Evolutionary conservation across 208 protist species (phyloP).

Genomic region (Phytomonas sp.): DNA sequence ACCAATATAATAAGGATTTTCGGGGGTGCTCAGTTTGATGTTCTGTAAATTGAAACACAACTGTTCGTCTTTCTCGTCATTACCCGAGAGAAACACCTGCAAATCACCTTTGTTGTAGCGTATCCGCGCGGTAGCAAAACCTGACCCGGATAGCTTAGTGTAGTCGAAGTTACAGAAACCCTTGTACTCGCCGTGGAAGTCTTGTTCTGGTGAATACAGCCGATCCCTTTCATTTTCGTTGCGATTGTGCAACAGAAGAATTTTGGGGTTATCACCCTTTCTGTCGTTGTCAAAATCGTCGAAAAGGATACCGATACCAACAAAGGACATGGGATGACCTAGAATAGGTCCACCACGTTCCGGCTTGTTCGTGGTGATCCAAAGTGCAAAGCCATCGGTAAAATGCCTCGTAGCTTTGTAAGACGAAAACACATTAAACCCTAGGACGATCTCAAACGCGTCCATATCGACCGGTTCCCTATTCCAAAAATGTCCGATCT

Average conservation of each 20-base stretch:
- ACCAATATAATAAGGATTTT: slow-evolving; percentile 42
- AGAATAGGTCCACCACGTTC: slow-evolving; percentile 46
- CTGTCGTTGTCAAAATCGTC: slow-evolving; percentile 89
- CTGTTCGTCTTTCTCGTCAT: slow-evolving; percentile 31
- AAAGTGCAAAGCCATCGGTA: slow-evolving; percentile 78
- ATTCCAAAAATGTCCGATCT: slow-evolving; percentile 74
- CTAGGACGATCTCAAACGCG: slow-evolving; percentile 74
- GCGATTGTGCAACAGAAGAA: slow-evolving; percentile 41
- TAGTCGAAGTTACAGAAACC: slow-evolving; percentile 55
- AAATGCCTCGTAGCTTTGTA: slow-evolving; percentile 8
- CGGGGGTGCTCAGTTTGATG: slow-evolving; percentile 23
- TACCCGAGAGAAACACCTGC: slow-evolving; percentile 36
- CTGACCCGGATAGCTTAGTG: slow-evolving; percentile 17
- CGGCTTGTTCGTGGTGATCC: slow-evolving; percentile 37
- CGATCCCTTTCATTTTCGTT: slow-evolving; percentile 1
- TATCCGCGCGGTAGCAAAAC: slow-evolving; percentile 42
- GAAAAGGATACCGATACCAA: slow-evolving; percentile 75
- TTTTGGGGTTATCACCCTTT: slow-evolving; percentile 62
- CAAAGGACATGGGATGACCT: slow-evolving; percentile 51
- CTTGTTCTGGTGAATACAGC: slow-evolving; percentile 31
- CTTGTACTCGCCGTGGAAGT: slow-evolving; percentile 47
- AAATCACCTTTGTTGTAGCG: slow-evolving; percentile 33
- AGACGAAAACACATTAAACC: slow-evolving; percentile 48
- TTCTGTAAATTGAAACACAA: slow-evolving; percentile 34
- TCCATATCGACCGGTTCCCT: slow-evolving; percentile 59